Base-by-base conservation (phyloP, 805 yeast species). In the Starmerella asiatica region DNA sequence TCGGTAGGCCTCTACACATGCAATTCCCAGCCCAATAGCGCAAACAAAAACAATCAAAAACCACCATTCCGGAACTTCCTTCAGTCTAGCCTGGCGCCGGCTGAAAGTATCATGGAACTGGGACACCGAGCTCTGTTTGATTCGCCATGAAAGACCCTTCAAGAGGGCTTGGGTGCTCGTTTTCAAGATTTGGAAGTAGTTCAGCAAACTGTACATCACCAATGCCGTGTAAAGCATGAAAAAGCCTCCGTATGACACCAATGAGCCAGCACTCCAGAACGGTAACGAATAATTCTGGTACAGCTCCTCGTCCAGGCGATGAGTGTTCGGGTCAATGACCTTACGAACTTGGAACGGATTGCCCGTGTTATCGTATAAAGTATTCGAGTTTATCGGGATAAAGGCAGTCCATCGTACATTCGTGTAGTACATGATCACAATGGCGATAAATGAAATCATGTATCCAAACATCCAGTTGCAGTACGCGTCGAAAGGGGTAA, bases 41-140 rank as follows among this genome's bases (percentile, higher is more conserved):
- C 69, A 57, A 2, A 63, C 46, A 7, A 74, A 60, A 21, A 76
- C 62, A 12, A 53, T 27, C 19, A 64, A 37, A 44, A 65, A 71
- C 80, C 83, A 75, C 77, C 77, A 75, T 44, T 74, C 79, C 2
- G 91, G 88, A 21, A 75, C 82, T 47, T 77, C 83, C 29, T 67
- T 68, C 56, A 78, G 77, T 34, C 61, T 60, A 30, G 54, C 51
- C 73, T 47, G 61, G 46, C 57, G 74, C 54, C 72, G 73, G 57
- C 67, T 34, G 30, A 46, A 48, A 3, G 49, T 26, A 36, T 43
- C 41, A 16, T 36, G 20, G 29, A 38, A 36, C 12, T 24, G 30
- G 12, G 37, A 26, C n/a, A 32, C 20, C 18, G 39, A 29, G 33
- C 31, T 21, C 19, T 20, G 11, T 9, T 18, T 29, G 12, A 64